A percentile compares a stretch with the other conserved stretches of the same genome.
Evolutionary conservation across 441 rosid species (phyloP).

Genomic region (Rhodomyrtus psidioides): DNA sequence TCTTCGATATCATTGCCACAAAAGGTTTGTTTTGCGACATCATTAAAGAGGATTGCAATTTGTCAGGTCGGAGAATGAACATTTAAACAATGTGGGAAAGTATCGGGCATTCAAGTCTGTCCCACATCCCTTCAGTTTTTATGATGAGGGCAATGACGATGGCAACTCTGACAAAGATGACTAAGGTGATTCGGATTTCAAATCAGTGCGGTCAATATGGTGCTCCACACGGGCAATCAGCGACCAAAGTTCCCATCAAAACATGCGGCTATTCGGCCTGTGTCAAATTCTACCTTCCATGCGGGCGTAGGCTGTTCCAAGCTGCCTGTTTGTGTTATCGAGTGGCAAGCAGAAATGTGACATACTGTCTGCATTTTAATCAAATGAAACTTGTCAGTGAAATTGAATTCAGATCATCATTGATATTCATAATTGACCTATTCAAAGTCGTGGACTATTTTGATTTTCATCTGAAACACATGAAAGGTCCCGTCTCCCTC

Average conservation of each 20-base stretch:
- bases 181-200: background rate
- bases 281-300: background rate
- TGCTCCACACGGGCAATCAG: background rate
- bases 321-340: background rate
- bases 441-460: background rate
- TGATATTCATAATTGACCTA: background rate
- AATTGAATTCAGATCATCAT: background rate
- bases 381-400: background rate
- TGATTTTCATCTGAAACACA: background rate
- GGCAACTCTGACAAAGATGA: constrained; percentile 19
- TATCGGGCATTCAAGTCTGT: constrained; percentile 48
- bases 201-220: background rate
- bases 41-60: background rate
- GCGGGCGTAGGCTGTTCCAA: background rate
- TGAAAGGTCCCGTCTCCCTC: background rate
- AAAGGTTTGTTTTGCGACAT: background rate
- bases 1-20: background rate
- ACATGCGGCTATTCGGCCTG: background rate
- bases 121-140: constrained; percentile 42
- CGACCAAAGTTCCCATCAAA: background rate
- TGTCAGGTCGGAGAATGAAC: constrained; percentile 46
- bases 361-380: background rate
- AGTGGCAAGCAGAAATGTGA: background rate
- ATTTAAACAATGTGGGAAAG: constrained; percentile 44
- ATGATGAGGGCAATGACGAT: constrained; percentile 8